Evolutionary conservation across 345 rosid species (phyloP), one percentile per base, ranked within the genome.

Genomic region (Brassica incana): DNA sequence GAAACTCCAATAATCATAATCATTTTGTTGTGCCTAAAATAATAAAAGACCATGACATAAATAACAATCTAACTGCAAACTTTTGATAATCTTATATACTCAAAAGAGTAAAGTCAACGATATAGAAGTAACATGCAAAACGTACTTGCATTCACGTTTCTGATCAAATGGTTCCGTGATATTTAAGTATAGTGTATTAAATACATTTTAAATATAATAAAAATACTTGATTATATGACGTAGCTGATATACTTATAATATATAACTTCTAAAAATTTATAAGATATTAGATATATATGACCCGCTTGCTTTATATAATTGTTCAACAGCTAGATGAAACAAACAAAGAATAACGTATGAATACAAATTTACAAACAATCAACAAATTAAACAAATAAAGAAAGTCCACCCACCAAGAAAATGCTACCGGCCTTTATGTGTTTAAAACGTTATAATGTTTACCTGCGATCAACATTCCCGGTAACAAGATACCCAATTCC

Each of bases 401-500:
- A 78, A 73, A 78, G 32, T 78, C 77, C 72, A 71, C 71, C 32
- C 65, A 60, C 33, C 33, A 62, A 12, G 20, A 9, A 43, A 73
- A 72, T 73, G 67, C 52, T 10, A 52, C 9, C 65, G 7, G 0
- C 10, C 65, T 3, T 63, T 48, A 56, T 5, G 20, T 65, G 2
- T 65, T 30, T 9, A 30, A 52, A 50, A 74, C 63, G 43, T 33
- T 67, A 65, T 25, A 45, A 58, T 29, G 10, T 15, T 78, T 72
- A 63, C 29, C 68, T 43, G 35, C 73, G 83, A 54, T 54, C 76
- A 67, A 61, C 74, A 8, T 68, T 62, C 11, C 82, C 78, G 75
- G 92, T 85, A 10, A 91, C 54, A 3, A 97, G 93, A 74, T 88
- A 94, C n/a, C 99, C 99, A 77, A 91, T 86, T 5, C 99, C 97